These are phyloP conservation scores for Erysimum pusillum DNA, from an alignment of 441 rosid genomes.

Conservation along the genomic window DNA sequence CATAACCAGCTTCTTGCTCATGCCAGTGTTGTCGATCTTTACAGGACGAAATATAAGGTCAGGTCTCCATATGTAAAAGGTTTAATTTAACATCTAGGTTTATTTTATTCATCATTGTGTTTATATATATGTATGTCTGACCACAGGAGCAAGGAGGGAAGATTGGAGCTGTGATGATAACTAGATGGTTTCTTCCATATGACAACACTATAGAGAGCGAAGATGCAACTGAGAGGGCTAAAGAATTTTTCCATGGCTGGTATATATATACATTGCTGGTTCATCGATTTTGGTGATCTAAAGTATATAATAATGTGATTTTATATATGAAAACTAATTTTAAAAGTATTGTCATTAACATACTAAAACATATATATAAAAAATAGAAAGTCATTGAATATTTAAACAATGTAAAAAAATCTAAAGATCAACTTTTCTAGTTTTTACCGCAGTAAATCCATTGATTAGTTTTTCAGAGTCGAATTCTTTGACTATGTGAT, in stretches of 20 bases:
- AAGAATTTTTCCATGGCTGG: constrained; percentile 83
- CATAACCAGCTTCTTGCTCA: constrained; percentile 49
- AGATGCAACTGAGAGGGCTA: constrained; percentile 73
- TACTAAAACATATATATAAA: too few species aligned
- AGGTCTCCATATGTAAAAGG: neutral
- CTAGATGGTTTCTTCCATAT: constrained; percentile 78
- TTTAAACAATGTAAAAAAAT: too few species aligned
- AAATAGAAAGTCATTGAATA: too few species aligned
- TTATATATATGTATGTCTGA: neutral
- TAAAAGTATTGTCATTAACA: too few species aligned
- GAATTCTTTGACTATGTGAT: too few species aligned
- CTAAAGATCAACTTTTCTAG: too few species aligned
- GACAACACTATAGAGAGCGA: constrained; percentile 48
- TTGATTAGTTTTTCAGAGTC: too few species aligned
- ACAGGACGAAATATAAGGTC: constrained; percentile 36
- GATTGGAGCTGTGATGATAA: constrained; percentile 75
- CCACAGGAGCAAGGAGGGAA: constrained; percentile 65
- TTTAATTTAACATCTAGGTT: neutral
- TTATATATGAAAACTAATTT: too few species aligned
- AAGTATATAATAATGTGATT: too few species aligned
- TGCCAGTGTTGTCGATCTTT: constrained; percentile 31
- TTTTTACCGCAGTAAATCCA: too few species aligned
- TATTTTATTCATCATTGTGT: neutral
- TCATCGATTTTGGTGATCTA: too few species aligned
- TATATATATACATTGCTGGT: too few species aligned